Evolutionary conservation across 106 monocot species (phyloP).

Genomic region (Dendrobium huoshanense): DNA sequence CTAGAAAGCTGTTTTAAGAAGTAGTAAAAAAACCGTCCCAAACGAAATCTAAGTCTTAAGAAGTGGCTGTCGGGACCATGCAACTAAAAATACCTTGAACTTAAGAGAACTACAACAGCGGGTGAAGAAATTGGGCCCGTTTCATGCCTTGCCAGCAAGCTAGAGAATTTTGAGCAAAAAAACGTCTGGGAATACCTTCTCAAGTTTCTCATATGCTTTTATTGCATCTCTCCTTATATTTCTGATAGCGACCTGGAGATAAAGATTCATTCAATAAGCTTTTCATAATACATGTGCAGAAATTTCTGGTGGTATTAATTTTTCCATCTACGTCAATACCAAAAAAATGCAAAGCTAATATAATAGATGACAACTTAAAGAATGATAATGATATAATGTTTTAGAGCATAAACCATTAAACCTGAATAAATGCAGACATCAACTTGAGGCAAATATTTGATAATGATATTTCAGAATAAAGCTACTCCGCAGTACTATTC

Average conservation of each 20-base stretch:
- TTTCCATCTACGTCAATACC: neutral
- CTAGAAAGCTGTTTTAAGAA: too few relatives aligned
- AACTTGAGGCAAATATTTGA: neutral
- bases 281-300: neutral
- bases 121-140: neutral
- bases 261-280: neutral
- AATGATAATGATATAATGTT: neutral
- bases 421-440: neutral
- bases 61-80: neutral
- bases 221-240: slow-evolving; percentile 94
- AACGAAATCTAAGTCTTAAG: neutral
- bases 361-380: neutral
- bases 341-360: neutral
- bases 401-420: neutral
- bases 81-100: neutral
- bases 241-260: slow-evolving; percentile 77
- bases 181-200: slow-evolving; percentile 50
- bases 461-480: neutral
- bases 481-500: neutral
- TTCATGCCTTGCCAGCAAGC: too few relatives aligned
- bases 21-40: too few relatives aligned
- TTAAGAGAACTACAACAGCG: neutral
- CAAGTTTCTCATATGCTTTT: slow-evolving; percentile 90
- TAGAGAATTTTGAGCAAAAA: neutral
- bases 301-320: neutral